These are phyloP conservation scores for Fusarium brevicatenulatum DNA, from an alignment of 2,329 filamentous ascomycete species.

Conservation along the genomic window DNA sequence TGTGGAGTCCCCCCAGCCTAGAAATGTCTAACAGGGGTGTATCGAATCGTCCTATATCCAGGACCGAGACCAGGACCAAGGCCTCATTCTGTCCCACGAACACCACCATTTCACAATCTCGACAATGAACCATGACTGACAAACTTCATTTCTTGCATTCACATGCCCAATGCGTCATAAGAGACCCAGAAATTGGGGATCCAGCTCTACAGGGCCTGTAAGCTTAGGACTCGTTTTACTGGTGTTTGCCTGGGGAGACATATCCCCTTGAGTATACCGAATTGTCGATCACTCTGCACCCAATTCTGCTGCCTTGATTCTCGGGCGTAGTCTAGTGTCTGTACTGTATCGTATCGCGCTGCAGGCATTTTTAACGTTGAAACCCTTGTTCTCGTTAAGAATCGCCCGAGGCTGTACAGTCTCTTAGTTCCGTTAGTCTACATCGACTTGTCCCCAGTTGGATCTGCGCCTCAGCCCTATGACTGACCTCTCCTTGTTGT, in stretches of 20 bases:
- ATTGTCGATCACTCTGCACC: constrained; percentile 14
- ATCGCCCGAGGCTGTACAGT: constrained; percentile 34
- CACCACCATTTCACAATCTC: constrained; percentile 13
- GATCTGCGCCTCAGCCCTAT: constrained; percentile 32
- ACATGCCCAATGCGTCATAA: constrained; percentile 11
- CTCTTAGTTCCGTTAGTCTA: not conserved
- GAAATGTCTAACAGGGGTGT: constrained; percentile 17
- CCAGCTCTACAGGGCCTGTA: constrained; percentile 2
- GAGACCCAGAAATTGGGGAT: constrained; percentile 11
- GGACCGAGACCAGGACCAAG: not conserved
- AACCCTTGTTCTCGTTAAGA: constrained; percentile 7
- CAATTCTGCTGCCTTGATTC: constrained; percentile 24
- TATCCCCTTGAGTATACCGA: constrained; percentile 4
- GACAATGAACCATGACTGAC: not conserved
- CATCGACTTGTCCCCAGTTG: not conserved
- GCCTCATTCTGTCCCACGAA: constrained; percentile 22
- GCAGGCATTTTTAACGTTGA: not conserved
- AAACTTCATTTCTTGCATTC: not conserved
- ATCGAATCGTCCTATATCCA: constrained; percentile 15
- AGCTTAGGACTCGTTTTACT: constrained; percentile 8
- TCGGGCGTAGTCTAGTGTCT: not conserved
- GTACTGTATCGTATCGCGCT: not conserved
- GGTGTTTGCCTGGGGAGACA: not conserved
- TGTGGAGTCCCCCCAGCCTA: constrained; percentile 22
- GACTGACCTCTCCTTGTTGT: not conserved